These are phyloP conservation scores for Salix brachista DNA, from an alignment of 345 rosid genomes.

Conservation along the genomic window DNA sequence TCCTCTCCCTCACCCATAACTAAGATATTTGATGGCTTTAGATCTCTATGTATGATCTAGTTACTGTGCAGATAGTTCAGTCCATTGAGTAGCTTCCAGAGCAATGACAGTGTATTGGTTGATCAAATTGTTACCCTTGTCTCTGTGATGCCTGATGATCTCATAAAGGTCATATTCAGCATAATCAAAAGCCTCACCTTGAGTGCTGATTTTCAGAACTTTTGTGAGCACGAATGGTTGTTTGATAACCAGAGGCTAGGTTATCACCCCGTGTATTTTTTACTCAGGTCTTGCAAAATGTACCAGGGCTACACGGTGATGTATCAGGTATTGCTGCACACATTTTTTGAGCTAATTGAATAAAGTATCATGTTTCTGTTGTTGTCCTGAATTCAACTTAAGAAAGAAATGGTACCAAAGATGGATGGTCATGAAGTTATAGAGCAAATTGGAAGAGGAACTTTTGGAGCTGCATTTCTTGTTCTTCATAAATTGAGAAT, in stretches of 20 bases:
- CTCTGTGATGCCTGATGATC: too few relatives aligned
- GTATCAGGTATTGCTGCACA: not conserved
- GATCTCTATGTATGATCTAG: slow-evolving; percentile 97
- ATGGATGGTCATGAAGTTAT: slow-evolving; percentile 47
- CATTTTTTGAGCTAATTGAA: slow-evolving; percentile 7
- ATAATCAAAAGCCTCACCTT: too few relatives aligned
- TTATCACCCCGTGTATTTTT: not conserved
- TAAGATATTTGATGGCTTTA: slow-evolving; percentile 96
- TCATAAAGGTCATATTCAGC: too few relatives aligned
- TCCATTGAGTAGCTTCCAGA: slow-evolving; percentile 98
- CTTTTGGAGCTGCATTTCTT: slow-evolving; percentile 50
- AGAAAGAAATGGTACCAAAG: slow-evolving; percentile 21
- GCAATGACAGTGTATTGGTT: too few relatives aligned
- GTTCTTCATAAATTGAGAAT: slow-evolving; percentile 42
- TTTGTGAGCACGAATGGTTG: not conserved
- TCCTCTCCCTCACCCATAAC: slow-evolving; percentile 99
- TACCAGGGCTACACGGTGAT: not conserved
- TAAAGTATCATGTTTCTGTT: too few relatives aligned
- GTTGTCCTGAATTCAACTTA: too few relatives aligned
- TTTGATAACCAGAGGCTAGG: not conserved
- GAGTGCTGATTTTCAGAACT: slow-evolving; percentile 2
- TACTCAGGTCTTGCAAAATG: not conserved
- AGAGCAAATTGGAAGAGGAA: slow-evolving; percentile 57
- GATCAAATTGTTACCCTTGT: too few relatives aligned
- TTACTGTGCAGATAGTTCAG: slow-evolving; percentile 95